Evolutionary conservation across 257 asterid species (phyloP).

Genomic region (Solanum corneliomulleri): DNA sequence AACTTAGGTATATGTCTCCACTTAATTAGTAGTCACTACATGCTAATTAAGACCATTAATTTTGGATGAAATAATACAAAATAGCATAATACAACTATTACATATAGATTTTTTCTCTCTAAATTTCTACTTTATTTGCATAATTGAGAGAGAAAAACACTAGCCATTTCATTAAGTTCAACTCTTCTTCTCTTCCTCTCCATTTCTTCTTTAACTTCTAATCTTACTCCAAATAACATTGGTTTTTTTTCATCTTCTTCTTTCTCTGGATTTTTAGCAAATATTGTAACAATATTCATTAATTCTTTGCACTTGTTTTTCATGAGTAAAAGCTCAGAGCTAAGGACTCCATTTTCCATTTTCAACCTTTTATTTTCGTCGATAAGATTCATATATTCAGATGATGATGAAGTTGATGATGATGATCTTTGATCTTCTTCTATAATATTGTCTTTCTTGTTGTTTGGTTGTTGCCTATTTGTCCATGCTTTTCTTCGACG

Average conservation of each 20-base stretch:
- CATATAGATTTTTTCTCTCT: not conserved
- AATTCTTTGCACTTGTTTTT: constrained; percentile 69
- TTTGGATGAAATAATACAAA: not conserved
- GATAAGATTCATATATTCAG: constrained; percentile 35
- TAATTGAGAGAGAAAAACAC: constrained; percentile 27
- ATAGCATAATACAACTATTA: not conserved
- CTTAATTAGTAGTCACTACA: not conserved
- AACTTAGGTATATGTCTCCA: not conserved
- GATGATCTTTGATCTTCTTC: constrained; percentile 64
- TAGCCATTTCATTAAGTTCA: constrained; percentile 16
- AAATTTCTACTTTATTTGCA: constrained; percentile 20
- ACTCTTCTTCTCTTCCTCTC: constrained; percentile 53
- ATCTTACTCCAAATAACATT: constrained; percentile 70
- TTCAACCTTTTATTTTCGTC: constrained; percentile 74
- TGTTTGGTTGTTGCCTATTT: constrained; percentile 23
- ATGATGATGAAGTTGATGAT: constrained; percentile 55
- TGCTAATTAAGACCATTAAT: not conserved
- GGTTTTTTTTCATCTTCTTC: constrained; percentile 18
- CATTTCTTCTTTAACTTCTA: constrained; percentile 41
- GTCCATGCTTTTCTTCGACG: constrained; percentile 75
- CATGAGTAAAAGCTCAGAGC: constrained; percentile 45
- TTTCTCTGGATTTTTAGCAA: constrained; percentile 1
- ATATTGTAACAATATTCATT: constrained; percentile 41
- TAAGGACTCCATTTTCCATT: constrained; percentile 53
- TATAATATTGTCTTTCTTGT: not conserved